Conservation (phyloP, 495 filamentous ascomycete species). For the Penicillium goetzii region DNA sequence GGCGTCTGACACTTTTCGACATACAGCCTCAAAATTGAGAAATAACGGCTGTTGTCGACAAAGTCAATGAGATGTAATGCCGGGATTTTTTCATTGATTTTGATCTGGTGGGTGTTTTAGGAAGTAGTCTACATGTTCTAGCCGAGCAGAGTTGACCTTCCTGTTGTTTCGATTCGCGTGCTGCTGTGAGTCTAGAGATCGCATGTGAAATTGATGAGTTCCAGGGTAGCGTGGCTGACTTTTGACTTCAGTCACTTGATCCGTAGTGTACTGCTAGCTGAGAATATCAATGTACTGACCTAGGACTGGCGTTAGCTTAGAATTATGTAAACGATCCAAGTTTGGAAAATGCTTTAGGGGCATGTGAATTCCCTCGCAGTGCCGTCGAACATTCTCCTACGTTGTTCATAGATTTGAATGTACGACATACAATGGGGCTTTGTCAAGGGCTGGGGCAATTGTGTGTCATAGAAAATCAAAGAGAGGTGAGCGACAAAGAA, state of each 20-base stretch:
- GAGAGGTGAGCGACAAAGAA: neutral
- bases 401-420: too few species aligned
- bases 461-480: neutral
- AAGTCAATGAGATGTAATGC: conserved; percentile 21
- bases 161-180: neutral
- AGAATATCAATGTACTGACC: too few species aligned
- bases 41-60: conserved; percentile 27
- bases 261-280: too few species aligned
- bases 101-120: neutral
- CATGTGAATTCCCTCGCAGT: too few species aligned
- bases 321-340: too few species aligned
- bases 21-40: conserved; percentile 36
- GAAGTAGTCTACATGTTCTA: neutral
- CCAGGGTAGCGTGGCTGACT: neutral
- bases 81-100: conserved; percentile 29
- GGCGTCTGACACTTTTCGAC: neutral
- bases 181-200: neutral
- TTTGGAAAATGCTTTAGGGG: too few species aligned
- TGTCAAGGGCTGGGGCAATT: neutral
- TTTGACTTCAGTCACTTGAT: neutral
- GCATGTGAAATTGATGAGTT: neutral
- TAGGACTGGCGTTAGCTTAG: too few species aligned
- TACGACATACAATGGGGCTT: neutral
- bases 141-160: neutral
- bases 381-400: too few species aligned